Evolutionary conservation across 805 yeast species (phyloP), one percentile per base, ranked within the genome.

Genomic region (Saccharomycopsis javanensis): DNA sequence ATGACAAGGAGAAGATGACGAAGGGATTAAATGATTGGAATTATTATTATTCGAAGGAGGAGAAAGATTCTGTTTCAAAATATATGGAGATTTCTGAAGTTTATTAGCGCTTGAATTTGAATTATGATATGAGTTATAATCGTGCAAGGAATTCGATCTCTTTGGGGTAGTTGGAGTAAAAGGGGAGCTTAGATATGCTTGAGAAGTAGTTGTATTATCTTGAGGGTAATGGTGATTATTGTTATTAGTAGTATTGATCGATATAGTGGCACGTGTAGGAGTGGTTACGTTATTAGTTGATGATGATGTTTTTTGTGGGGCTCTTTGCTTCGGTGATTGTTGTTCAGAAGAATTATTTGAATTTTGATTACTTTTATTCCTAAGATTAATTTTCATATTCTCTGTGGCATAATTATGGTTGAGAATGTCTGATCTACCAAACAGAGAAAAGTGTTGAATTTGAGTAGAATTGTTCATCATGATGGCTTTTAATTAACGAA

Each of bases 391-490:
- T 15, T 51, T 35, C 20, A 35, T 51, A 28, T 55, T 58, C 20
- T 58, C 46, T 31, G 37, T 50, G 15, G 45, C 53, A 27, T 58
- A 58, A 45, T 58, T 48, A 52, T 58, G 61, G 30, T 58, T 58
- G 37, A 52, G 53, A 15, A 58, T 51, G 37, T 58, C 61, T 11
- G 60, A 54, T 13, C 57, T 53, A 25, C 56, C 53, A 20, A 37
- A 52, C 42, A 31, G 58, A 6, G 58, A 55, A 16, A 52, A 58
- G 23, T 30, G 50, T 45, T 55, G 61, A 18, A 58, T 45, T 13
- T 55, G 27, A 7, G 59, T 37, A 4, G 55, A 35, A 53, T 57
- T 51, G 37, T 45, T 55, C 57, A 57, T 57, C 37, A 52, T 52
- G 46, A 16, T 31, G n/a, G n/a, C n/a, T n/a, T n/a, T n/a, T n/a